A percentile compares a stretch with the other conserved stretches of the same genome.
Evolutionary conservation across 2,329 filamentous ascomycete species (phyloP).

Genomic region (Penicillium sp.): DNA sequence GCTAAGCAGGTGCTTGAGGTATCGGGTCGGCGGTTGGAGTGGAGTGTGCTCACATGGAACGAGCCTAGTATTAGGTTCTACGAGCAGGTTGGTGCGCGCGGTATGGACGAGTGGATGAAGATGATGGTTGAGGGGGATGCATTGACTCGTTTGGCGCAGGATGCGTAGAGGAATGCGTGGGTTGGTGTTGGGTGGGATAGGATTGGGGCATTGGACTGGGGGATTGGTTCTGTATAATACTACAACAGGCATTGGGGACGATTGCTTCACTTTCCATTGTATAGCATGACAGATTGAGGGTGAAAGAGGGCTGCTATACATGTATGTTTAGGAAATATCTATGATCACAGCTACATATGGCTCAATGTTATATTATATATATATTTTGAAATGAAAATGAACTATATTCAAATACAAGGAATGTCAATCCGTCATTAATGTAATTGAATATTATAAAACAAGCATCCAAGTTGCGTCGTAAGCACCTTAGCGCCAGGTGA

Average conservation of each 20-base stretch:
- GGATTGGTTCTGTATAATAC: neutral
- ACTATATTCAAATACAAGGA: neutral
- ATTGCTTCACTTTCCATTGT: neutral
- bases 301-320: neutral
- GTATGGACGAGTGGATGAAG: constrained; percentile 50
- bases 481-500: constrained; percentile 18
- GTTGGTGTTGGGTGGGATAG: neutral
- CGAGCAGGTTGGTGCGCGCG: constrained; percentile 45
- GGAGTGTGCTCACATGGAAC: constrained; percentile 92
- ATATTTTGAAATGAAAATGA: neutral
- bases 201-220: too few species aligned
- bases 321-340: neutral
- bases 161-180: constrained; percentile 1
- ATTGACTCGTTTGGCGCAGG: constrained; percentile 42
- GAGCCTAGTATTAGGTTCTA: constrained; percentile 88
- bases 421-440: neutral
- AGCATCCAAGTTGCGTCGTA: neutral
- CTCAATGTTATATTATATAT: neutral
- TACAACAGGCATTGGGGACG: too few species aligned
- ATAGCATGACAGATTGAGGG: neutral
- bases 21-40: constrained; percentile 75
- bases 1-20: constrained; percentile 76
- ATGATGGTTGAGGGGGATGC: constrained; percentile 51
- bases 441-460: neutral
- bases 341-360: neutral